These are phyloP conservation scores for Penicillium herquei DNA, from an alignment of 495 filamentous ascomycete genomes.

Conservation along the genomic window DNA sequence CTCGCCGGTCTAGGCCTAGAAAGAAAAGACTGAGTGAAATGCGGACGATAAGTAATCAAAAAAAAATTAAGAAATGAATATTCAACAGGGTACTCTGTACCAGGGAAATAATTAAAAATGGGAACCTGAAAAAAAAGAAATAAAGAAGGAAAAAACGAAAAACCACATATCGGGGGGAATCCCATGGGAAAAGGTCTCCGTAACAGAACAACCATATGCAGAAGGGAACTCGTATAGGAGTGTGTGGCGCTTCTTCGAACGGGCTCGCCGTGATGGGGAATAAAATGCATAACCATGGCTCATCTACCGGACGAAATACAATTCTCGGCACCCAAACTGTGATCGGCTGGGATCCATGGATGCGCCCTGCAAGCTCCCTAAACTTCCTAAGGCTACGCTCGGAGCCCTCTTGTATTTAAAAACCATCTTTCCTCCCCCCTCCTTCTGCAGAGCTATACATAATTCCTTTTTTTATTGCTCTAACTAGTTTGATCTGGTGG, in stretches of 20 bases:
- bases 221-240: slow-evolving; percentile 6
- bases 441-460: not conserved
- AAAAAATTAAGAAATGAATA: too few species aligned
- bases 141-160: too few species aligned
- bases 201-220: too few species aligned
- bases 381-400: not conserved
- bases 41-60: not conserved
- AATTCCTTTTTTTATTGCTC: too few species aligned
- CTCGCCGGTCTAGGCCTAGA: slow-evolving; percentile 13
- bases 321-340: slow-evolving; percentile 23
- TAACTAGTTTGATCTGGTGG: too few species aligned
- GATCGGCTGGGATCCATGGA: slow-evolving; percentile 27
- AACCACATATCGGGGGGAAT: too few species aligned
- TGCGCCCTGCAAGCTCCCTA: slow-evolving; percentile 12
- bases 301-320: slow-evolving; percentile 11
- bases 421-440: too few species aligned
- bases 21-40: not conserved
- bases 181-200: slow-evolving; percentile 7
- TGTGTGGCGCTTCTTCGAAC: slow-evolving; percentile 18
- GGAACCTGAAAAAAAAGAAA: not conserved
- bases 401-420: slow-evolving; percentile 3
- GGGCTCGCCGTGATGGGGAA: slow-evolving; percentile 11
- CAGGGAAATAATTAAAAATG: not conserved
- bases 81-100: too few species aligned
- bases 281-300: slow-evolving; percentile 19